Percentiles rank a stretch among this genome's conserved stretches.
Conservation (phyloP, 108 stramenopile genomes). For the Nitzschia sp. region DNA sequence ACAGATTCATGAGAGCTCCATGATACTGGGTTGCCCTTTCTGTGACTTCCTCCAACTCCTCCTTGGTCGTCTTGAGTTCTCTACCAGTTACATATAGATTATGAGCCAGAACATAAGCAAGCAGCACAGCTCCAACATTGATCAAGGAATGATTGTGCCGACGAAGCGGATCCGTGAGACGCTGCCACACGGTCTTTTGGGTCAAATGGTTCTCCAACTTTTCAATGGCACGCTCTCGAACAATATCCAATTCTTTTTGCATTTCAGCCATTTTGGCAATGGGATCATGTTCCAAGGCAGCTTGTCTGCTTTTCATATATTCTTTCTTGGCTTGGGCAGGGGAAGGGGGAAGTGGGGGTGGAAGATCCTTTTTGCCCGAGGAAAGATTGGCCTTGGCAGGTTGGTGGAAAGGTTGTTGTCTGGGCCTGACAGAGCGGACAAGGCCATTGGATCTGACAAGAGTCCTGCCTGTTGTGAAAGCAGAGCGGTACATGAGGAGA, state of each 20-base stretch:
- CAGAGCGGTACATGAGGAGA: background rate
- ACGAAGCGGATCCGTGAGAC: slow-evolving; percentile 19
- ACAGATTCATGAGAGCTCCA: slow-evolving; percentile 4
- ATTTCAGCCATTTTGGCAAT: slow-evolving; percentile 18
- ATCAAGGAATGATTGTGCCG: slow-evolving; percentile 29
- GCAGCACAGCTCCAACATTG: slow-evolving; percentile 24
- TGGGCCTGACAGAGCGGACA: background rate
- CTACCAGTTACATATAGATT: slow-evolving; percentile 18
- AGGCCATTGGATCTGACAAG: background rate
- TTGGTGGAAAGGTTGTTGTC: too few relatives aligned
- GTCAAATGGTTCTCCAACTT: slow-evolving; percentile 15
- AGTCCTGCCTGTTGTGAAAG: background rate
- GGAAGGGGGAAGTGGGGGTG: slow-evolving; percentile 8
- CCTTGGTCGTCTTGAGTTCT: slow-evolving; percentile 6
- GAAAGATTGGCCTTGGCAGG: background rate
- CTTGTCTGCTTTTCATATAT: slow-evolving; percentile 30
- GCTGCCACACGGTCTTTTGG: slow-evolving; percentile 24
- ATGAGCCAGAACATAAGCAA: slow-evolving; percentile 39
- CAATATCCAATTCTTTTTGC: slow-evolving; percentile 32
- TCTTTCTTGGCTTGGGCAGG: slow-evolving; percentile 34
- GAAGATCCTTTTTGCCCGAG: background rate
- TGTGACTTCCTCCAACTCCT: slow-evolving; percentile 3
- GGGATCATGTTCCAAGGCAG: slow-evolving; percentile 19
- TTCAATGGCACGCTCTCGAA: slow-evolving; percentile 19
- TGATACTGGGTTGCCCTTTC: background rate